Evolutionary conservation across 768 basidiomycete species (phyloP), one percentile per base, ranked within the genome.

Genomic region (Lactifluus hygrophoroides): DNA sequence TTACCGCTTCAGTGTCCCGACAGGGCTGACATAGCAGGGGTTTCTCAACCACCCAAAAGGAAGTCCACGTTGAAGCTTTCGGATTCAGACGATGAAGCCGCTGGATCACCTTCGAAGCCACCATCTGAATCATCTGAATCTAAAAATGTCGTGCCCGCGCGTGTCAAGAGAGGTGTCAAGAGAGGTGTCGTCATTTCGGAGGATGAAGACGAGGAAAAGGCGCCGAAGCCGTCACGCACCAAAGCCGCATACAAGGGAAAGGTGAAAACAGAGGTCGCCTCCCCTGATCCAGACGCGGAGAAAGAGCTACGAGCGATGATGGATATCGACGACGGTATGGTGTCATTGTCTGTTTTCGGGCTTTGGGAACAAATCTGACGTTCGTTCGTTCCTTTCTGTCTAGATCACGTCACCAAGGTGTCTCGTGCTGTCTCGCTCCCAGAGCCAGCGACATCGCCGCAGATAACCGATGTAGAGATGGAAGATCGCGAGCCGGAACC

Each of bases 321-420:
- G 86, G 87, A 90, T 51, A 77, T 88, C 54, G 86, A 88, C 56
- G 88, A 89, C 65, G 81, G 88, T 85, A 47, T 21, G 40, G 35
- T 3, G 11, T 13, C 13, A 44, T 7, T 27, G 13, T 37, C 35
- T 17, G 5, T 28, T 38, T 23, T 6, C n/a, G 7, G 8, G 13
- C 19, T 27, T 14, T 5, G 30, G 9, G 13, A 21, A 25, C 54
- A 48, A 32, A 28, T 25, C 16, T 57, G 69, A 69, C 35, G 71
- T 74, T 28, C 30, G 30, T 27, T 34, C 23, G 32, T 70, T 73
- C 34, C 75, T 76, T 70, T 67, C 69, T 52, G n/a, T 17, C 70
- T 76, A 64, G 62, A 69, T 58, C 54, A 63, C 17, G 63, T 64
- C 43, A 63, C 46, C 5, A 58, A 28, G 38, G 54, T 62, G 34